phyloP scores from a whole-genome alignment of 495 filamentous ascomycete species.

The Daldinia concentrica region DNA sequence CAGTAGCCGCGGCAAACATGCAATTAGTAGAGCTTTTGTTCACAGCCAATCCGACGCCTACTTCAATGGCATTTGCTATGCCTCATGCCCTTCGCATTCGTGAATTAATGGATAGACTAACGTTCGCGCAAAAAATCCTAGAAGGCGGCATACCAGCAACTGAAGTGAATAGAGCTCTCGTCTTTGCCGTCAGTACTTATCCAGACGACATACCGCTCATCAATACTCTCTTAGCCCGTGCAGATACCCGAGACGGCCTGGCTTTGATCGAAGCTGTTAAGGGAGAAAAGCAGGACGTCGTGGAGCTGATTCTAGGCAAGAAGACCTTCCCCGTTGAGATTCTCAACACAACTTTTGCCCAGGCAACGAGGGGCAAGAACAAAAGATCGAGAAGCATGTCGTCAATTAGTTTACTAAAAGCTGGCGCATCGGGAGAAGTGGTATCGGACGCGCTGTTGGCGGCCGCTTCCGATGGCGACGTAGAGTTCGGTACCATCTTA shows the following conservation, averaged over 20 bases:
- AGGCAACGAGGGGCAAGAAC: conserved; percentile 47
- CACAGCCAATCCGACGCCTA: conserved; percentile 40
- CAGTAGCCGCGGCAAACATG: conserved; percentile 51
- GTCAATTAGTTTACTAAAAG: conserved; percentile 50
- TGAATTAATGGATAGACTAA: conserved; percentile 55
- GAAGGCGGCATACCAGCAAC: conserved; percentile 50
- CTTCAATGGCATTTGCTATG: conserved; percentile 52
- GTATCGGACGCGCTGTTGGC: conserved; percentile 54
- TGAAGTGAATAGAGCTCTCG: conserved; percentile 55
- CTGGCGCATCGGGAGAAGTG: conserved; percentile 47
- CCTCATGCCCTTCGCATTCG: conserved; percentile 55
- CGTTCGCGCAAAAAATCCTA: conserved; percentile 53
- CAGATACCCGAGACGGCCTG: conserved; percentile 54
- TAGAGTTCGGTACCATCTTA: conserved; percentile 53
- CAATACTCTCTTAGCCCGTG: conserved; percentile 48
- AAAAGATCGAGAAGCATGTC: conserved; percentile 45
- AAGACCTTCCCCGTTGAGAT: conserved; percentile 41
- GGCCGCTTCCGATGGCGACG: conserved; percentile 56
- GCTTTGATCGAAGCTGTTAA: conserved; percentile 53
- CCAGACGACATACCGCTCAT: conserved; percentile 53
- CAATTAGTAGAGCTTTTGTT: conserved; percentile 55
- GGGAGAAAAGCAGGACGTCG: conserved; percentile 47
- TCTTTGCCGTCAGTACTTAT: conserved; percentile 53
- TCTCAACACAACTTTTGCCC: conserved; percentile 46
- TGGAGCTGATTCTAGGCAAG: conserved; percentile 52